Base-by-base conservation (phyloP, 306 rosid species). In the Prunus mume region DNA sequence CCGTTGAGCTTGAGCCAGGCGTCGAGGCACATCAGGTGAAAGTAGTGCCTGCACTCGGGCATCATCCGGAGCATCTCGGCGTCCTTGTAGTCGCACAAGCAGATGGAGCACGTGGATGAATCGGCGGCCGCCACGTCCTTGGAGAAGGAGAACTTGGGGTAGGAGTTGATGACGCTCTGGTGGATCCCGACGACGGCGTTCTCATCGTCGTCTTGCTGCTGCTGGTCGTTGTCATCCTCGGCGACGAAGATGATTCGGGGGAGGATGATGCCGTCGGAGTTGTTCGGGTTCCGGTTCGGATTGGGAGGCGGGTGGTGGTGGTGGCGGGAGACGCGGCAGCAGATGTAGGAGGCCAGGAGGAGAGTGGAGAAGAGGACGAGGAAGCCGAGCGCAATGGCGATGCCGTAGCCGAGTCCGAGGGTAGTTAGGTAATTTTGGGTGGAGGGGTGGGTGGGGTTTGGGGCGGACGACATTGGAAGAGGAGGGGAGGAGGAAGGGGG, bases 1-100 rank as follows among this genome's bases (percentile, higher is more conserved):
- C 98, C 96, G 19, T 95, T 95, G 49, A 95, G 96, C 81, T 85
- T 91, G 77, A 95, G 82, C 98, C 98, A 95, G 0, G 96, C 85
- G 71, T 95, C 98, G 65, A 95, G 86, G 38, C 98, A 95, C n/a
- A 71, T 74, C 7, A 92, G 68, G 78, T 95, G 98, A 65, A 95
- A 95, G 69, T 64, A 86, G 76, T 95, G 98, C 14, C 92, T 74
- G 65, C 98, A 95, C 80, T 95, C 97, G 0, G 97, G 98, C 98
- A 95, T 95, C 98, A 95, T 90, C 83, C 98, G 74, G 57, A 95
- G 51, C 97, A 92, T 89, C 90, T 95, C 98, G 60, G 84, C 77
- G 0, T 89, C 97, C 84, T 84, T 87, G 46, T 92, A 95, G 71
- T 95, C 97, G 64, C 96, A 89, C 71, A 95, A 74, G 13, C 98